Evolutionary conservation across 805 yeast species (phyloP).

Genomic region (Metschnikowia continentalis): DNA sequence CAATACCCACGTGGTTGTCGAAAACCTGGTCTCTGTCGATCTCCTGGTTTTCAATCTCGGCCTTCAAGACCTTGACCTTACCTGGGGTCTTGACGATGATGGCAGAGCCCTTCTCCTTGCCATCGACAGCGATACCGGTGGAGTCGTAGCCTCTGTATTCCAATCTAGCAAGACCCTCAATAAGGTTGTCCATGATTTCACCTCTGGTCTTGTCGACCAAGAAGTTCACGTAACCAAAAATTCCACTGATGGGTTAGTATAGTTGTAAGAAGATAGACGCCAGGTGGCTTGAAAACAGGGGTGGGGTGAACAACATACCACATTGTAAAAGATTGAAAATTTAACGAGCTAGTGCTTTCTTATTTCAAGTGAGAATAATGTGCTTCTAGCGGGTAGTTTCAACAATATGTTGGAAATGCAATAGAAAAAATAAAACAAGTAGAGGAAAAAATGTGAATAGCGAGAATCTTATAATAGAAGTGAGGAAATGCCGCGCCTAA

Average conservation of each 20-base stretch:
- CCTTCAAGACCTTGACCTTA: constrained; percentile 77
- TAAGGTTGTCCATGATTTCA: constrained; percentile 81
- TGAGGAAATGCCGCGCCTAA: constrained; percentile 6
- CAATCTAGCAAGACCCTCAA: constrained; percentile 79
- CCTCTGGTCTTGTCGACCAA: constrained; percentile 89
- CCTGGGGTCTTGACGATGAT: constrained; percentile 82
- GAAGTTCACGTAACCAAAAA: constrained; percentile 96
- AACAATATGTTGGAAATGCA: not conserved
- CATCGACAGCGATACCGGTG: constrained; percentile 93
- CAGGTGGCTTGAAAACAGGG: not conserved
- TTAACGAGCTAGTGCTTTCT: not conserved
- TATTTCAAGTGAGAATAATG: not conserved
- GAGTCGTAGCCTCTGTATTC: constrained; percentile 99
- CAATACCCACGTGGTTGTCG: constrained; percentile 89
- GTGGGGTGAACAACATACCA: constrained; percentile 10
- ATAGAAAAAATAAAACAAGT: constrained; percentile 1
- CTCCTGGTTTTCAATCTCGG: constrained; percentile 49
- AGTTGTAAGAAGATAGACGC: not conserved
- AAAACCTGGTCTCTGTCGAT: constrained; percentile 62
- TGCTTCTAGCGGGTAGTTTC: not conserved
- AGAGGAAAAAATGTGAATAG: constrained; percentile 2
- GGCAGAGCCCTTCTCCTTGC: constrained; percentile 70
- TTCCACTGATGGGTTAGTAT: constrained; percentile 59
- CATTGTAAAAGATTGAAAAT: constrained; percentile 5
- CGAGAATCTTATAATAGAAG: constrained; percentile 4